Conservation (phyloP, 2,329 filamentous ascomycete species). For the Exophiala viscosa region DNA sequence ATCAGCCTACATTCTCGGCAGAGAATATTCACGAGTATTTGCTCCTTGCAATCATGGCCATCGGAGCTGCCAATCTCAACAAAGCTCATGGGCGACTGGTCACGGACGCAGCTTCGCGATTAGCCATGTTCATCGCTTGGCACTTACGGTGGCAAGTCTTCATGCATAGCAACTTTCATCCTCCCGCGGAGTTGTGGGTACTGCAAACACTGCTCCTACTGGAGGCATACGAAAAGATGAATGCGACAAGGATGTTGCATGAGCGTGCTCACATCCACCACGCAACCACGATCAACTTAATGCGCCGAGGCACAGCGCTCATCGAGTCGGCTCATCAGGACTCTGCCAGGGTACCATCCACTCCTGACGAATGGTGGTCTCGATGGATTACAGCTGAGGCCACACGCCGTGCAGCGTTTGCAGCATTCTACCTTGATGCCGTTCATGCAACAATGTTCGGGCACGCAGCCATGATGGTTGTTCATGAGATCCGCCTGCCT, state of each 20-base stretch:
- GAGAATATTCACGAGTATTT: conserved; percentile 81
- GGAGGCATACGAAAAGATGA: conserved; percentile 97
- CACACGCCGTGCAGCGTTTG: conserved; percentile 83
- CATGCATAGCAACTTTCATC: conserved; percentile 81
- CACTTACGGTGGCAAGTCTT: conserved; percentile 93
- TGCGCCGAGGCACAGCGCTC: conserved; percentile 87
- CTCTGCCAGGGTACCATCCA: conserved; percentile 61
- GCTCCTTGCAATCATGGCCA: conserved; percentile 82
- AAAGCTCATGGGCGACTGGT: conserved; percentile 70
- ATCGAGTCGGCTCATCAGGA: conserved; percentile 45
- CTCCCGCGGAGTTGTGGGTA: conserved; percentile 91
- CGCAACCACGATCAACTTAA: conserved; percentile 88
- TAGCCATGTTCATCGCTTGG: conserved; percentile 87
- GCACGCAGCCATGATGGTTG: conserved; percentile 94
- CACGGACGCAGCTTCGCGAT: conserved; percentile 68
- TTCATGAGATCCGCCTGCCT: conserved; percentile 87
- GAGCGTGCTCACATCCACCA: conserved; percentile 96
- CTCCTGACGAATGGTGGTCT: conserved; percentile 87
- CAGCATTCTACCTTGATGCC: conserved; percentile 90
- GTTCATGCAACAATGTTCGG: conserved; percentile 98
- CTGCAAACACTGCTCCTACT: conserved; percentile 87
- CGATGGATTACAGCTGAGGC: conserved; percentile 94
- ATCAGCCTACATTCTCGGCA: conserved; percentile 87
- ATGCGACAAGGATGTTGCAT: conserved; percentile 83
- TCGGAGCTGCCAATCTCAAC: conserved; percentile 84